Evolutionary conservation across 176 grass and related monocot genomes (phyloP).

Genomic region (Eragrostis curvula): DNA sequence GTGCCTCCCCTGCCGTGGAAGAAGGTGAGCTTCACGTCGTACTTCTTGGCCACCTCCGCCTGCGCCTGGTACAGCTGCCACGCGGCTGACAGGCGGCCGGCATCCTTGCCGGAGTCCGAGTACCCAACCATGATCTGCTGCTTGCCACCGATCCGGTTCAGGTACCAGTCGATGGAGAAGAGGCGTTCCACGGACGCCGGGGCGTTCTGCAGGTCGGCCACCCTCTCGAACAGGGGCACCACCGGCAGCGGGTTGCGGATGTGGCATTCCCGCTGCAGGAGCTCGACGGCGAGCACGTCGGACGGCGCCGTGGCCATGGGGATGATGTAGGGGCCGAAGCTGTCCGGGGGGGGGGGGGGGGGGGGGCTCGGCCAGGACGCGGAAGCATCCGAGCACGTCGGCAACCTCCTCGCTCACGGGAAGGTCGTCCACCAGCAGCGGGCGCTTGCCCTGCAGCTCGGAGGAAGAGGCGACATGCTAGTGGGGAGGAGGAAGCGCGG

Average conservation of each 20-base stretch:
- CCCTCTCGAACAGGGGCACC: constrained; percentile 85
- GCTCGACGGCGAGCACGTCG: constrained; percentile 85
- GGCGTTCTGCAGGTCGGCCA: constrained; percentile 66
- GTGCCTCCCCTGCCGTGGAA: constrained; percentile 88
- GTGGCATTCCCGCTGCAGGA: constrained; percentile 71
- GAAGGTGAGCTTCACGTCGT: constrained; percentile 79
- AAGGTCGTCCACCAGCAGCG: constrained; percentile 61
- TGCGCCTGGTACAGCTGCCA: constrained; percentile 88
- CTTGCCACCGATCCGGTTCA: constrained; percentile 62
- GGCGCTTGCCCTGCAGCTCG: constrained; percentile 75
- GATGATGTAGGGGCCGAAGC: constrained; percentile 85
- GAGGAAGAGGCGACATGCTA: no score
- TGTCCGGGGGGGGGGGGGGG: no score
- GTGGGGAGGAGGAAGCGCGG: no score
- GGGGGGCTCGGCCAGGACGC: constrained; percentile 76
- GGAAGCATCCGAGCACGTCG: constrained; percentile 74
- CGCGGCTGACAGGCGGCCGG: constrained; percentile 78
- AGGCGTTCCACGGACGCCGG: constrained; percentile 57
- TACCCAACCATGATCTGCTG: constrained; percentile 96
- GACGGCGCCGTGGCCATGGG: constrained; percentile 85
- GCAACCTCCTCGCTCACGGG: constrained; percentile 70
- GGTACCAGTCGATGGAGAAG: constrained; percentile 86
- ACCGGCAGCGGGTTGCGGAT: constrained; percentile 55
- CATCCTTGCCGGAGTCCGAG: constrained; percentile 96
- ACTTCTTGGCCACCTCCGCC: constrained; percentile 69